phyloP scores from a whole-genome alignment of 75 land plant genomes.

The Cryptomeria japonica region DNA sequence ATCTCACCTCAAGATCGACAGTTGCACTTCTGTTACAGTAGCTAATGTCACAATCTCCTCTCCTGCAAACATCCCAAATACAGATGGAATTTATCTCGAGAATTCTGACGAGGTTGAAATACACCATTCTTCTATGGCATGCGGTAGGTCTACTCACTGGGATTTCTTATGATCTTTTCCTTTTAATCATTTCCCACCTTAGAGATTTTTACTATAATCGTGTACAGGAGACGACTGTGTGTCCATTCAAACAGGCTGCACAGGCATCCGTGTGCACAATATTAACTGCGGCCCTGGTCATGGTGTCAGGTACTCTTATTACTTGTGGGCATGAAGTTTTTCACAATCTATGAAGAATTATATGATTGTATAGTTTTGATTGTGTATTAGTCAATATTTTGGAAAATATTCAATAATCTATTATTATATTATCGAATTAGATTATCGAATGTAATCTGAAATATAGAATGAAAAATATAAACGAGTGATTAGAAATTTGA shows the following conservation, averaged over 20 bases:
- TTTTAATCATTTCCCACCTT: not conserved
- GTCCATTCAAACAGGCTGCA: conserved; percentile 77
- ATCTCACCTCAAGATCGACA: conserved; percentile 29
- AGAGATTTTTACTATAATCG: too few species aligned
- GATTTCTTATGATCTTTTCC: too few species aligned
- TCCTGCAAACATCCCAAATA: conserved; percentile 45
- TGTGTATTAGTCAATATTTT: too few species aligned
- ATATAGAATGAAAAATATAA: too few species aligned
- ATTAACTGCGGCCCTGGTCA: conserved; percentile 76
- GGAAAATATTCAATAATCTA: too few species aligned
- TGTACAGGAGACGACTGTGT: conserved; percentile 75
- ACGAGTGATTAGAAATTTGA: too few species aligned
- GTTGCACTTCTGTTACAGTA: conserved; percentile 27
- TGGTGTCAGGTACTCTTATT: conserved; percentile 57
- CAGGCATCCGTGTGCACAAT: conserved; percentile 46
- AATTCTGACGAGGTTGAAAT: conserved; percentile 25
- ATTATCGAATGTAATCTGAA: too few species aligned
- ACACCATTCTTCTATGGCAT: conserved; percentile 26
- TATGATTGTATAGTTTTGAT: too few species aligned
- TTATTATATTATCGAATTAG: too few species aligned
- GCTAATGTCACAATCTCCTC: conserved; percentile 23
- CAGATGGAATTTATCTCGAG: conserved; percentile 46
- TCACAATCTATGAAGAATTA: too few species aligned
- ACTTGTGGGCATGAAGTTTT: too few species aligned
- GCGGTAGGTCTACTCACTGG: conserved; percentile 18